Percentiles rank a stretch among this genome's conserved stretches.
Conservation (phyloP, 129 eudicot species). For the Chrysanthemum seticuspe region DNA sequence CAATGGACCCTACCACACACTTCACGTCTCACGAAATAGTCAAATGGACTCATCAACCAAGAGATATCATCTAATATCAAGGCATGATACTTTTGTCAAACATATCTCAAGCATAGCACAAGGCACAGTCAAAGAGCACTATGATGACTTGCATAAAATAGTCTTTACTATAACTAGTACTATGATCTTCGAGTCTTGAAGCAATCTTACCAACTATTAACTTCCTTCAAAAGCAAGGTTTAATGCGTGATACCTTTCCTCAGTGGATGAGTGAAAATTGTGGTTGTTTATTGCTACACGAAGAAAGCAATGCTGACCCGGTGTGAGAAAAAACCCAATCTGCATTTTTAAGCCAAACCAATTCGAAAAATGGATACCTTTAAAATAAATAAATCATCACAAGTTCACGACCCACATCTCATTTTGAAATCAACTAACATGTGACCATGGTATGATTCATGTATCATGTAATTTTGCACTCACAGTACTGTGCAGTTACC, state of each 20-base stretch:
- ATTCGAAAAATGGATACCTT: conserved; percentile 83
- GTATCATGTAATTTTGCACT: conserved; percentile 23
- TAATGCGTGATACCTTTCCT: conserved; percentile 89
- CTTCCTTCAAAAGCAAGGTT: conserved; percentile 77
- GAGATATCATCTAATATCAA: conserved; percentile 32
- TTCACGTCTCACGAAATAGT: conserved; percentile 28
- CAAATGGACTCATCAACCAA: conserved; percentile 16
- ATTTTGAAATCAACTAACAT: conserved; percentile 44
- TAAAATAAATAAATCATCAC: conserved; percentile 65
- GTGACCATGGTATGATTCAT: conserved; percentile 51
- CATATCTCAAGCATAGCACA: conserved; percentile 42
- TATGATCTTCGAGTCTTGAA: conserved; percentile 87
- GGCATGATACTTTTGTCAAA: conserved; percentile 36
- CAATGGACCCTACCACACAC: conserved; percentile 24
- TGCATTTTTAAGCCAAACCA: conserved; percentile 99
- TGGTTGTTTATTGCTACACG: conserved; percentile 83
- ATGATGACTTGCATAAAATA: conserved; percentile 31
- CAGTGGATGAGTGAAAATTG: conserved; percentile 45
- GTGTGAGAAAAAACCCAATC: conserved; percentile 73
- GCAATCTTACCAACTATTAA: conserved; percentile 98
- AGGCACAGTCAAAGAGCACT: conserved; percentile 39
- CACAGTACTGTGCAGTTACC: conserved; percentile 22
- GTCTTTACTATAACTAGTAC: conserved; percentile 48
- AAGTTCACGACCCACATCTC: conserved; percentile 46
- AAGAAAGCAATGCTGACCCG: conserved; percentile 88